Percentiles rank a stretch among this genome's conserved stretches.
These are phyloP conservation scores for Wickerhamomyces sp. DNA, from an alignment of 1,139 yeast species.

Conservation along the genomic window DNA sequence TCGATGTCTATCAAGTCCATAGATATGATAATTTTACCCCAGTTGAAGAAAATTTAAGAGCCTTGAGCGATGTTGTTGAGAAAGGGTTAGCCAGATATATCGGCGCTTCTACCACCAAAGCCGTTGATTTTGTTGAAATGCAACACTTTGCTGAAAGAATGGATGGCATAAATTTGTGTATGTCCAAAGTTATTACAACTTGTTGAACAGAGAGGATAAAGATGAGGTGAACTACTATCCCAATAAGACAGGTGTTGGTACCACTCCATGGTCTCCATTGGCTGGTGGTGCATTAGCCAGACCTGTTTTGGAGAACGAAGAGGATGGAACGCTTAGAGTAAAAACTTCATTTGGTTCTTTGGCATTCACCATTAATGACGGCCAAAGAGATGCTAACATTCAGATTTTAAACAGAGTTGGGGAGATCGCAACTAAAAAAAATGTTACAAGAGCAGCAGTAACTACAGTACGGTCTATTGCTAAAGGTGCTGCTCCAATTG, in stretches of 20 bases:
- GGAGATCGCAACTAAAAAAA: slow-evolving; percentile 41
- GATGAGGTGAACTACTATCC: slow-evolving; percentile 44
- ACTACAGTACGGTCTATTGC: slow-evolving; percentile 50
- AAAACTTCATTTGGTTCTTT: slow-evolving; percentile 30
- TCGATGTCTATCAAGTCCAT: slow-evolving; percentile 47
- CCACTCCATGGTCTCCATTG: slow-evolving; percentile 51
- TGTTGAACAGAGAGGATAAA: slow-evolving; percentile 50
- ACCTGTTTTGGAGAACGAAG: slow-evolving; percentile 27
- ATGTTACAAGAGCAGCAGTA: slow-evolving; percentile 47
- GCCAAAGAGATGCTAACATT: slow-evolving; percentile 28
- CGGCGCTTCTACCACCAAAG: slow-evolving; percentile 48
- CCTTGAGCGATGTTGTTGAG: slow-evolving; percentile 43
- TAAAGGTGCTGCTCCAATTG: slow-evolving; percentile 45
- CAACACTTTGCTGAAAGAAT: slow-evolving; percentile 41
- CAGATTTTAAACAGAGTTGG: slow-evolving; percentile 50
- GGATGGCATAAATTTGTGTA: slow-evolving; percentile 45
- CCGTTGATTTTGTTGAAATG: slow-evolving; percentile 40
- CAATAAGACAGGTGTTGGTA: slow-evolving; percentile 32
- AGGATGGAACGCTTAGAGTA: slow-evolving; percentile 28
- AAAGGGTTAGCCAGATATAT: slow-evolving; percentile 40
- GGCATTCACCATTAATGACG: slow-evolving; percentile 30
- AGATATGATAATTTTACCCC: slow-evolving; percentile 39
- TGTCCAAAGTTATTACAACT: slow-evolving; percentile 48
- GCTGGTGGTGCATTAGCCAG: slow-evolving; percentile 45
- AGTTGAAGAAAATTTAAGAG: slow-evolving; percentile 42